phyloP scores from a whole-genome alignment of 2,329 filamentous ascomycete species.

The Celoporthe dispersa region DNA sequence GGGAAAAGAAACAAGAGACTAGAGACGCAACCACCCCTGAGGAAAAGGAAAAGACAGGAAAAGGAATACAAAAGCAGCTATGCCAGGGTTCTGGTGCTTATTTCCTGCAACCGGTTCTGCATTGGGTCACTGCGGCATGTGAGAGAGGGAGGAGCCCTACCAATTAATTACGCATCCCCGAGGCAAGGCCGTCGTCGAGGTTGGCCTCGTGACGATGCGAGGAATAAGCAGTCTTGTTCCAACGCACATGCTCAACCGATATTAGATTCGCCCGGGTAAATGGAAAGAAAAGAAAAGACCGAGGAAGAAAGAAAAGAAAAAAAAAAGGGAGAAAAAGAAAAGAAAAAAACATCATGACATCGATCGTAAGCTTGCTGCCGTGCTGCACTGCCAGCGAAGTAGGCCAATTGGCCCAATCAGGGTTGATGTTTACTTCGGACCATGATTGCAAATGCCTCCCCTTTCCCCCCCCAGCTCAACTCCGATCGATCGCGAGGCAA shows the following conservation, averaged over 20 bases:
- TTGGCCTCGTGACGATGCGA: neutral
- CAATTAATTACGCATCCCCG: neutral
- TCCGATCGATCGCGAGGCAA: neutral
- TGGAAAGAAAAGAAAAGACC: no score
- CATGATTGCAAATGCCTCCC: neutral
- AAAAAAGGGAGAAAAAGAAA: no score
- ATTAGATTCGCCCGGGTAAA: neutral
- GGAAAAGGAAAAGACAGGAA: neutral
- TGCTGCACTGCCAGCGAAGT: conserved; percentile 2
- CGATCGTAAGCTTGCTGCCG: neutral
- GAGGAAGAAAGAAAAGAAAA: no score
- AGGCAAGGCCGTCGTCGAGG: neutral
- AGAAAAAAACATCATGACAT: neutral
- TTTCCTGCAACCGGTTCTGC: neutral
- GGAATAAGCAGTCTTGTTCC: neutral
- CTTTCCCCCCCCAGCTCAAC: no score
- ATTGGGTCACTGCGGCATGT: neutral
- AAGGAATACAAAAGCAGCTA: neutral
- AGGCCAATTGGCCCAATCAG: neutral
- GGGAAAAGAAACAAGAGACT: neutral
- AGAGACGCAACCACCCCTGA: neutral
- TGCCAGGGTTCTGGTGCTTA: neutral
- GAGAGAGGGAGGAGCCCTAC: neutral
- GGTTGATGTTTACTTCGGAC: neutral
- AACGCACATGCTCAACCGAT: neutral